These are phyloP conservation scores for Globisporangium paroecandrum DNA, from an alignment of 352 stramenopile species.

Conservation along the genomic window DNA sequence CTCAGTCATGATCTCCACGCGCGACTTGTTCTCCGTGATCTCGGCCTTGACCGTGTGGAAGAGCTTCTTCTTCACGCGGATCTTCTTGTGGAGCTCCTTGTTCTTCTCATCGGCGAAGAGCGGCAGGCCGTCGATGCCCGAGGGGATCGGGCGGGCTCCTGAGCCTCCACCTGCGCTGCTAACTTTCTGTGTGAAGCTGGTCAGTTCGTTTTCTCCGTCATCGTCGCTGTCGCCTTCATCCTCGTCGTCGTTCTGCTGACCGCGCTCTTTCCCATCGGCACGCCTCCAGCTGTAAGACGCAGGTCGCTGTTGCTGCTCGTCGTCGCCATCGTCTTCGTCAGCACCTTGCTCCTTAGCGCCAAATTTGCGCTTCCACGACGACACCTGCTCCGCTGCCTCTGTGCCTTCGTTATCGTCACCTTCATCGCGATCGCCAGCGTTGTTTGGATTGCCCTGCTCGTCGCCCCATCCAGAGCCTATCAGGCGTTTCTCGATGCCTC, in stretches of 20 bases:
- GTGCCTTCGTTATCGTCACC: slow-evolving; percentile 12
- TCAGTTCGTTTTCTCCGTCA: slow-evolving; percentile 20
- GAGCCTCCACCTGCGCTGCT: not conserved
- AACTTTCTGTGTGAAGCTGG: not conserved
- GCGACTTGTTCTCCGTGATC: slow-evolving; percentile 80
- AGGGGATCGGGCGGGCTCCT: slow-evolving; percentile 43
- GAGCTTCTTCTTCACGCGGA: slow-evolving; percentile 71
- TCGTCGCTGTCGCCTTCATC: slow-evolving; percentile 24
- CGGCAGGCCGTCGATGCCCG: slow-evolving; percentile 85
- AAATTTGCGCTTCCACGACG: slow-evolving; percentile 17
- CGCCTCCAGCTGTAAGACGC: slow-evolving; percentile 63
- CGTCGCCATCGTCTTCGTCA: slow-evolving; percentile 17
- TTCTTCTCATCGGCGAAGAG: slow-evolving; percentile 88
- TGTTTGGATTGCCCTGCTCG: slow-evolving; percentile 13
- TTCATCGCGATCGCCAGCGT: not conserved
- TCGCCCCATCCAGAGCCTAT: slow-evolving; percentile 27
- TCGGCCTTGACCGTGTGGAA: slow-evolving; percentile 64
- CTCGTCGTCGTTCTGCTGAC: slow-evolving; percentile 23
- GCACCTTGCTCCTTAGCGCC: slow-evolving; percentile 18
- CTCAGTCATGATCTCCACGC: slow-evolving; percentile 94
- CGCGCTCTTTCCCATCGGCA: slow-evolving; percentile 41
- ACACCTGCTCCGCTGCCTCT: slow-evolving; percentile 15
- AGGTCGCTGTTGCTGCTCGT: slow-evolving; percentile 16
- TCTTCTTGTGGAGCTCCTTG: slow-evolving; percentile 77
- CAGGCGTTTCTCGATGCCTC: slow-evolving; percentile 20